Base-by-base conservation (phyloP, 345 rosid species). In the Abelmoschus esculentus region DNA sequence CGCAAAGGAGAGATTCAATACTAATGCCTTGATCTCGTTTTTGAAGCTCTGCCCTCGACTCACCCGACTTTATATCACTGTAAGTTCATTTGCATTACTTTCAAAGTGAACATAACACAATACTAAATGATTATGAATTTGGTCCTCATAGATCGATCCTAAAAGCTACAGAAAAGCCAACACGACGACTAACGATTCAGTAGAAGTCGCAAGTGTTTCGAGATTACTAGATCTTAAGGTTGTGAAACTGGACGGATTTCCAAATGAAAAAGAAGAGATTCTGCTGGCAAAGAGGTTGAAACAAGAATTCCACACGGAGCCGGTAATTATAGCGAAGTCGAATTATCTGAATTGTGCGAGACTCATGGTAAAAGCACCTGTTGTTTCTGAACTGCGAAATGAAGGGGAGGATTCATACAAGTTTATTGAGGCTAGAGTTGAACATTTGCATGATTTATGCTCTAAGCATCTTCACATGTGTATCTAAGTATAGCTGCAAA, bases 1-100 rank as follows among this genome's bases (percentile, higher is more conserved):
- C 70, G 75, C 76, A 10, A 42, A 65, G 29, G 69, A 80, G 69
- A 76, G 74, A 76, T 85, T 70, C 73, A 83, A 82, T 64, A 63
- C 22, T 19, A 72, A 66, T 40, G 61, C 77, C 12, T 34, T 86
- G 3, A 31, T 67, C 9, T 50, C 59, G 34, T 68, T 68, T 46
- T 10, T 68, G 61, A 18, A 68, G 22, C 49, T 68, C 31, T 54
- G 62, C 36, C 71, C 71, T 68, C 58, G 26, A 3, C 36, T 68
- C 2, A 15, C 4, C 11, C 18, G 61, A 32, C 71, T 68, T 7
- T 53, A 32, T 7, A 32, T 68, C 22, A 68, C 71, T 5, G 71
- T 68, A 18, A 68, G 71, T 26, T 26, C 12, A 6, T 44, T 40
- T n/a, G 5, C 40, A 36, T 36, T 6, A 6, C 8, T 36, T 36